Conservation (phyloP, 768 basidiomycete genomes). For the Megacollybia marginata region DNA sequence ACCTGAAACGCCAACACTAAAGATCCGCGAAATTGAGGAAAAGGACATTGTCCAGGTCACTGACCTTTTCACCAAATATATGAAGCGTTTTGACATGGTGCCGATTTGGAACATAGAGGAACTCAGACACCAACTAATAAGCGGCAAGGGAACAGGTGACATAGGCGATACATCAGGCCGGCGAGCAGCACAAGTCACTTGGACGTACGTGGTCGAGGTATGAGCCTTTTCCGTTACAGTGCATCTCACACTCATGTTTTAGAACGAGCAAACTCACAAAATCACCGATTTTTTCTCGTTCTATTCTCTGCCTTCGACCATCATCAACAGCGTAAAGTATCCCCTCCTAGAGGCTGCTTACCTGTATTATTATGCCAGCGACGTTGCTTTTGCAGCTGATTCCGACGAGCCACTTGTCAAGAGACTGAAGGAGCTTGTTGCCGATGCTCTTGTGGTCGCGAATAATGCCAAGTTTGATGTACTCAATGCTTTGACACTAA, state of each 20-base stretch:
- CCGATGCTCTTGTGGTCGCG: constrained; percentile 77
- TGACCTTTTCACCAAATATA: constrained; percentile 66
- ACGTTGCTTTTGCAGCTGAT: constrained; percentile 60
- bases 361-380: constrained; percentile 91
- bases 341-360: constrained; percentile 85
- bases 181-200: constrained; percentile 80
- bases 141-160: constrained; percentile 64
- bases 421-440: constrained; percentile 63
- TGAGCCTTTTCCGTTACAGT: constrained; percentile 6
- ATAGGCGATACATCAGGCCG: constrained; percentile 41
- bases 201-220: constrained; percentile 96
- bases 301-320: constrained; percentile 91
- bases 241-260: background rate
- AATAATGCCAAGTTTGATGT: constrained; percentile 89
- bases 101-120: constrained; percentile 75
- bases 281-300: constrained; percentile 98
- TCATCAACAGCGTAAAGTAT: constrained; percentile 73
- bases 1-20: constrained; percentile 38
- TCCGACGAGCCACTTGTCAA: constrained; percentile 56
- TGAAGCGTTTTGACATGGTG: constrained; percentile 79
- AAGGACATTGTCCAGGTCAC: constrained; percentile 66
- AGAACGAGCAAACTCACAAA: constrained; percentile 76
- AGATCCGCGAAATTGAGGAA: constrained; percentile 85
- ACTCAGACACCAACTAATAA: constrained; percentile 79
- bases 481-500: constrained; percentile 88